phyloP scores from a whole-genome alignment of 139 green algal species.

The Chlamydomonas asymmetrica region DNA sequence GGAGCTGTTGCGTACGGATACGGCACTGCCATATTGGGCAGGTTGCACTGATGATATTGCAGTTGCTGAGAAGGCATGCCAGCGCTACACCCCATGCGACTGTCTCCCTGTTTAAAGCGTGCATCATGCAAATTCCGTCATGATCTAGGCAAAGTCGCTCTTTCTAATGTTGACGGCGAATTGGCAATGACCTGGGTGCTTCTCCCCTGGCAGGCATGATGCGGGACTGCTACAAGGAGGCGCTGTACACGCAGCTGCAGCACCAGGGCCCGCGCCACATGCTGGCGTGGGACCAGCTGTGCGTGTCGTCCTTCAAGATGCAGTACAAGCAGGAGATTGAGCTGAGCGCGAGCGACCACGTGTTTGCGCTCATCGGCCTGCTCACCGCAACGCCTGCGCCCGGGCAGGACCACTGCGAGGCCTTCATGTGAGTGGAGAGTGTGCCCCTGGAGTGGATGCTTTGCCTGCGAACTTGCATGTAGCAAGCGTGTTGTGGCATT shows the following conservation, averaged over 20 bases:
- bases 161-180: constrained; percentile 1
- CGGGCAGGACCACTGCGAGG: background rate
- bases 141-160: background rate
- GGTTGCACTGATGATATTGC: too few relatives aligned
- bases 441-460: too few relatives aligned
- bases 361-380: constrained; percentile 32
- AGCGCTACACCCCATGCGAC: too few relatives aligned
- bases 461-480: too few relatives aligned
- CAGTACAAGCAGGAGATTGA: constrained; percentile 43
- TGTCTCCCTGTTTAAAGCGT: too few relatives aligned
- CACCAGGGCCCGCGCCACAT: constrained; percentile 20
- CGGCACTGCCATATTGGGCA: too few relatives aligned
- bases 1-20: too few relatives aligned
- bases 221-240: background rate
- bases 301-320: constrained; percentile 23
- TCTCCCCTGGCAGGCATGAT: constrained; percentile 7
- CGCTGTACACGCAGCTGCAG: constrained; percentile 7
- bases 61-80: too few relatives aligned
- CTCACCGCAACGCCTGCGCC: background rate
- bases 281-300: constrained; percentile 22
- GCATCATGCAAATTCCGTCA: background rate
- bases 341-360: constrained; percentile 23
- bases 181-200: too few relatives aligned
- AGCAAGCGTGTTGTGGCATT: too few relatives aligned
- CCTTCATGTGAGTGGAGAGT: constrained; percentile 17